Evolutionary conservation across 495 filamentous ascomycete genomes (phyloP), one percentile per base, ranked within the genome.

Genomic region (Hypoxylon perforatum): DNA sequence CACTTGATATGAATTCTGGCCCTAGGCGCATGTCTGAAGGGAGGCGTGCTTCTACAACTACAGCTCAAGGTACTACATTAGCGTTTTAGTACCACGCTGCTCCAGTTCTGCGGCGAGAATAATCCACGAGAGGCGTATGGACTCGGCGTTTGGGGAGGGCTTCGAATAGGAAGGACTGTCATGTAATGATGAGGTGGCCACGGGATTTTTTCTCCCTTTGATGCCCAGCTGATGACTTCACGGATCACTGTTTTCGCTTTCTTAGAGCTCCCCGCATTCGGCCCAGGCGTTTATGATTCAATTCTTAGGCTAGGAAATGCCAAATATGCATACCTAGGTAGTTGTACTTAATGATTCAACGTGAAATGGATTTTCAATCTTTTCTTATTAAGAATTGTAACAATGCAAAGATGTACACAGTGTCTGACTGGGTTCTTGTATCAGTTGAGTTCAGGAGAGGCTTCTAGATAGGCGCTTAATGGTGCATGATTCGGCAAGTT

Each of bases 201-300:
- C 14, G 3, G 42, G 28, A 55, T 22, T 19, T 25, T 22, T 10
- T 5, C 47, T 17, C 28, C 53, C 35, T 28, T 39, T 47, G 14
- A 55, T 35, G 44, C 49, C 35, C 33, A 11, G 50, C 42, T 56
- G 44, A 49, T 46, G 17, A 54, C 30, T 45, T 63, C 18, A 59
- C 10, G 50, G 44, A 41, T 38, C 19, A 49, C 18, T 60, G 23
- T 42, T 60, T 55, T 48, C 38, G 36, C 39, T 55, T 57, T 61
- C 55, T 44, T 7, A 46, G 8, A 33, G 25, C 11, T 30, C 25
- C 36, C 11, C 61, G 54, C 50, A 57, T 56, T 59, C 50, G 47
- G 59, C 54, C 42, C 28, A 23, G 56, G 66, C 61, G 51, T 69
- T 69, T 12, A 61, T 25, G 54, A 55, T 60, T 59, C 41, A 14